phyloP scores from a whole-genome alignment of 306 rosid genomes.

The Castanea crenata region DNA sequence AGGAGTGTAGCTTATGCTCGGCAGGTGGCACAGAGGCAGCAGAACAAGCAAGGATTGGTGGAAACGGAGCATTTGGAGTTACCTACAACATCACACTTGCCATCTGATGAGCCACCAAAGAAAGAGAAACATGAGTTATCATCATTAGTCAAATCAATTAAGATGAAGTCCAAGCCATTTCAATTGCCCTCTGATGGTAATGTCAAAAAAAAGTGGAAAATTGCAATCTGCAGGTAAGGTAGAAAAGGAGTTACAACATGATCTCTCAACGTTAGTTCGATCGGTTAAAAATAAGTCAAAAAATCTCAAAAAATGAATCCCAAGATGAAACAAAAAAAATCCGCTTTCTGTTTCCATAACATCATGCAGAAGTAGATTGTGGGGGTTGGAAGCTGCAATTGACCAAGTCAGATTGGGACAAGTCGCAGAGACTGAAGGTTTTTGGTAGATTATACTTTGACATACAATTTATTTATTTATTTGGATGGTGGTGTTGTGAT shows the following conservation, averaged over 20 bases:
- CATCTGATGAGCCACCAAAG: constrained; percentile 32
- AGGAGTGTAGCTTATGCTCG: constrained; percentile 72
- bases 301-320: constrained; percentile 3
- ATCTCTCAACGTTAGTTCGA: constrained; percentile 19
- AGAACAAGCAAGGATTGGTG: constrained; percentile 31
- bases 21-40: constrained; percentile 54
- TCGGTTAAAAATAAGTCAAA: constrained; percentile 29
- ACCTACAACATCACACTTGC: constrained; percentile 16
- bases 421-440: not conserved
- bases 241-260: constrained; percentile 23
- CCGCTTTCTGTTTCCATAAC: not conserved
- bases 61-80: constrained; percentile 29
- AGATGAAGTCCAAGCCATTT: constrained; percentile 66
- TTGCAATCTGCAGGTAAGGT: constrained; percentile 14
- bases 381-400: too few species aligned
- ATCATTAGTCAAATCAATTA: constrained; percentile 54
- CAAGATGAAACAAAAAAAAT: not conserved
- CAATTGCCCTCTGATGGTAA: constrained; percentile 35
- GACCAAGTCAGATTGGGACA: not conserved
- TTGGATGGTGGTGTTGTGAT: not conserved
- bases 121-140: constrained; percentile 55
- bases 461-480: not conserved
- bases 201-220: constrained; percentile 27
- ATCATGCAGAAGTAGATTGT: not conserved
- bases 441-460: not conserved